Conservation (phyloP, 192 early-diverging fungal genomes). For the Helicostylum pulchrum region DNA sequence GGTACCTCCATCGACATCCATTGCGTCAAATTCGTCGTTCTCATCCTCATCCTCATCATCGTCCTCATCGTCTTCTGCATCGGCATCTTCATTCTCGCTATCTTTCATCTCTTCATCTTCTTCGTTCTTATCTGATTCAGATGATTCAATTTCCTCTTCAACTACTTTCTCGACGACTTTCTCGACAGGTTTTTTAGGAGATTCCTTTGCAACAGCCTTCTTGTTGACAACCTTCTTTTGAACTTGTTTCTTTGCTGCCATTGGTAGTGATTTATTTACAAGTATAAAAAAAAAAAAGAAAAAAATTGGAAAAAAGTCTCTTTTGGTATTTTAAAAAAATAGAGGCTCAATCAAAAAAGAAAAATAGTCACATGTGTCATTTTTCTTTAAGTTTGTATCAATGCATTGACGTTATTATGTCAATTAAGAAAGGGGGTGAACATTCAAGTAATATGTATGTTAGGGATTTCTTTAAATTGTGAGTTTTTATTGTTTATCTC, state of each 20-base stretch:
- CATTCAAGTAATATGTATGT: too few species aligned
- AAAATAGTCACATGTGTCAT: slow-evolving; percentile 5
- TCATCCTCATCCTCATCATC: slow-evolving; percentile 13
- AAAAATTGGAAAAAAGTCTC: neutral
- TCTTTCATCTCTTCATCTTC: slow-evolving; percentile 31
- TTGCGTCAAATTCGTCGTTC: slow-evolving; percentile 5
- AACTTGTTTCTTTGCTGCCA: slow-evolving; percentile 1
- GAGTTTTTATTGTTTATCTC: neutral
- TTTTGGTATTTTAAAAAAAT: slow-evolving; percentile 1
- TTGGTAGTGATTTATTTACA: neutral
- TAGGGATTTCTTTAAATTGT: too few species aligned
- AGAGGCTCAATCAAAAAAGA: slow-evolving; percentile 3
- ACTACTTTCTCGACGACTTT: slow-evolving; percentile 16
- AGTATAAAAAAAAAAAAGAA: slow-evolving; percentile 18
- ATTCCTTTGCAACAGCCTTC: neutral
- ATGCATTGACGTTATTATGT: too few species aligned
- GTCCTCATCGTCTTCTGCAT: slow-evolving; percentile 10
- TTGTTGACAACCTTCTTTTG: neutral
- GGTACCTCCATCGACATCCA: slow-evolving; percentile 10
- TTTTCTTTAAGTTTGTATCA: neutral
- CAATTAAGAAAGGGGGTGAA: too few species aligned
- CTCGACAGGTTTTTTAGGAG: neutral
- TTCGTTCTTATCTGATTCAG: slow-evolving; percentile 23
- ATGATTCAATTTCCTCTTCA: slow-evolving; percentile 30
- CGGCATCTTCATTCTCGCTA: slow-evolving; percentile 37